Base-by-base conservation (phyloP, 768 basidiomycete genomes). In the Phylloporus sp. region DNA sequence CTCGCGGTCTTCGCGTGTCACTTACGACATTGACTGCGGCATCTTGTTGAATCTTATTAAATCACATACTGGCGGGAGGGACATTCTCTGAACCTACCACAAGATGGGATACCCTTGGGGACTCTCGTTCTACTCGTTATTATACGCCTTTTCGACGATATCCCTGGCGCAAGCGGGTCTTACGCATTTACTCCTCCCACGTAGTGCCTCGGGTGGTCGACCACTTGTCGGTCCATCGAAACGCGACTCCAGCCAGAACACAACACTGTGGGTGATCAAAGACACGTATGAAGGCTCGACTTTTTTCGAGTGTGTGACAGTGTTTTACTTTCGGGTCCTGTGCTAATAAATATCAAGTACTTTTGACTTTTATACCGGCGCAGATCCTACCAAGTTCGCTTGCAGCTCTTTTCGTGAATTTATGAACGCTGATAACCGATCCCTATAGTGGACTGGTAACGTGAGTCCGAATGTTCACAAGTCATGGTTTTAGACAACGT, bases 291-390 rank as follows among this genome's bases (percentile, higher is more conserved):
- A 78, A 39, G 87, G 88, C 13, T 57, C 74, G 47, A 79, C 71
- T 0, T 90, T 90, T 68, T 89, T 88, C 63, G 78, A 88, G 88
- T 88, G 52, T 45, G 73, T 66, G 66, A 47, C 24, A 39, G n/a
- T 42, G 4, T 24, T 45, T 43, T 48, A 41, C 43, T 24, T 26
- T 47, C 23, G 13, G 32, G 23, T 42, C 35, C 50, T 11, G 29
- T 41, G 49, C 55, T 55, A 46, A 51, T 43, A 42, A n/a, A 20
- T 20, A 50, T 5, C 59, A 84, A 68, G 86, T 49, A 72, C 72
- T 27, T 88, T 80, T 56, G 56, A 70, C 36, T 89, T 88, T 67
- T 88, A 76, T 62, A 79, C 73, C 4, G 75, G 71, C 20, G 12
- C 60, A 8, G 88, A 90, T 71, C 87, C 87, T 38, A 90, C 87